Conservation (phyloP, 2,329 filamentous ascomycete genomes). For the Chaetomium globosum region DNA sequence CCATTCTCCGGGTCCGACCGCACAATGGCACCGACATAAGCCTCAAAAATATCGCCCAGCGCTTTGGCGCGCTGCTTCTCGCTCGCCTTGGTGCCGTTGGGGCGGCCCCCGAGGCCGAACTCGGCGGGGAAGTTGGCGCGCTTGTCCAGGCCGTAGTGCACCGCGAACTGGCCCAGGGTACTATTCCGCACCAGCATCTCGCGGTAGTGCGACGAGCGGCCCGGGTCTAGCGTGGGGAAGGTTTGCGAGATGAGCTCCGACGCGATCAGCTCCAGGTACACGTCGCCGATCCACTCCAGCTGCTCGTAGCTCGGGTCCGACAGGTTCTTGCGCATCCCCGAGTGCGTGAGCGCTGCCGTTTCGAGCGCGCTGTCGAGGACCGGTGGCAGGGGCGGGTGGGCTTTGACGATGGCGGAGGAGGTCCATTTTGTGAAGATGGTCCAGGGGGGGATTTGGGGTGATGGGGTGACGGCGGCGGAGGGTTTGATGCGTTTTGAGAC, state of each 20-base stretch:
- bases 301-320: constrained; percentile 68
- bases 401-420: constrained; percentile 51
- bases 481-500: constrained; percentile 34
- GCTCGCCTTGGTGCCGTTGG: constrained; percentile 46
- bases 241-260: constrained; percentile 71
- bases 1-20: constrained; percentile 67
- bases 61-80: constrained; percentile 68
- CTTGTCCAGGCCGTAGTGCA: constrained; percentile 70
- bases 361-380: constrained; percentile 64
- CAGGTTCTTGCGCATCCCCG: constrained; percentile 48
- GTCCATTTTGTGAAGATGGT: constrained; percentile 52
- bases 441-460: constrained; percentile 30
- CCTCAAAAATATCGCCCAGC: constrained; percentile 85
- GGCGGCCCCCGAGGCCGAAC: constrained; percentile 43
- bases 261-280: constrained; percentile 77
- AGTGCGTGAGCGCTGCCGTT: constrained; percentile 68
- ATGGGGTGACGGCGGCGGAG: background rate
- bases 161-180: constrained; percentile 70
- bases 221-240: constrained; percentile 63
- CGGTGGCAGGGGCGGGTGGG: constrained; percentile 61
- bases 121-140: constrained; percentile 60
- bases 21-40: constrained; percentile 80
- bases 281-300: constrained; percentile 87
- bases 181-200: constrained; percentile 81
- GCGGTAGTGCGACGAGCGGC: constrained; percentile 73